Evolutionary conservation across 139 green algal species (phyloP).

Genomic region (Trebouxia sp.): DNA sequence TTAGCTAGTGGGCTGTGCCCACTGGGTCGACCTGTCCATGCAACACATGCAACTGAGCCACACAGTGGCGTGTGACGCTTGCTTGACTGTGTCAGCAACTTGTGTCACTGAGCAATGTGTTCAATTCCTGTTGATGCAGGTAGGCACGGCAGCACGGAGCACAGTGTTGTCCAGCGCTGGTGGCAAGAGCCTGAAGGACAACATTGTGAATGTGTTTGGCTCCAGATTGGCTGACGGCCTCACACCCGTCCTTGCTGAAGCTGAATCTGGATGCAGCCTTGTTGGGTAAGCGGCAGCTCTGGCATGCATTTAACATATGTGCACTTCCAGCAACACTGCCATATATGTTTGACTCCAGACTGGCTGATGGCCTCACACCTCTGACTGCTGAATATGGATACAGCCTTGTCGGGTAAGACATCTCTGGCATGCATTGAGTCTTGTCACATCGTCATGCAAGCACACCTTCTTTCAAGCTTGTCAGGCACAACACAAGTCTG

Average conservation of each 20-base stretch:
- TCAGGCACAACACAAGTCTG: no score
- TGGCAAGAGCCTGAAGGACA: slow-evolving; percentile 48
- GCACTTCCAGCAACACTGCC: background rate
- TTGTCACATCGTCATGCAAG: background rate
- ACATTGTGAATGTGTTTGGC: slow-evolving; percentile 86
- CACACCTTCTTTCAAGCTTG: no score
- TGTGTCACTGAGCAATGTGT: background rate
- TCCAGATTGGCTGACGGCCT: slow-evolving; percentile 63
- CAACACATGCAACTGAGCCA: background rate
- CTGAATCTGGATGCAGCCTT: background rate
- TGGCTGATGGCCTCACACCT: slow-evolving; percentile 59
- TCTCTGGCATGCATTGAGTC: background rate
- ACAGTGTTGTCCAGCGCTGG: slow-evolving; percentile 70
- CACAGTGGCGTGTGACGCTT: no score
- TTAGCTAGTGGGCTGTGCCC: slow-evolving; percentile 20
- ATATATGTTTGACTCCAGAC: slow-evolving; percentile 78
- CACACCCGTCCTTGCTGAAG: slow-evolving; percentile 49
- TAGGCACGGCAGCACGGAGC: slow-evolving; percentile 50
- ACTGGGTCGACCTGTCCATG: background rate
- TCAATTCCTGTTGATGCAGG: slow-evolving; percentile 46
- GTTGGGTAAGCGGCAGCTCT: background rate
- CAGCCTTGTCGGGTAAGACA: slow-evolving; percentile 5
- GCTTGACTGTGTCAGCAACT: no score
- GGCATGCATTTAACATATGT: background rate
- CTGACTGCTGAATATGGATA: slow-evolving; percentile 37